phyloP scores from a whole-genome alignment of 768 basidiomycete genomes.

The Psilocybe cyanescens region DNA sequence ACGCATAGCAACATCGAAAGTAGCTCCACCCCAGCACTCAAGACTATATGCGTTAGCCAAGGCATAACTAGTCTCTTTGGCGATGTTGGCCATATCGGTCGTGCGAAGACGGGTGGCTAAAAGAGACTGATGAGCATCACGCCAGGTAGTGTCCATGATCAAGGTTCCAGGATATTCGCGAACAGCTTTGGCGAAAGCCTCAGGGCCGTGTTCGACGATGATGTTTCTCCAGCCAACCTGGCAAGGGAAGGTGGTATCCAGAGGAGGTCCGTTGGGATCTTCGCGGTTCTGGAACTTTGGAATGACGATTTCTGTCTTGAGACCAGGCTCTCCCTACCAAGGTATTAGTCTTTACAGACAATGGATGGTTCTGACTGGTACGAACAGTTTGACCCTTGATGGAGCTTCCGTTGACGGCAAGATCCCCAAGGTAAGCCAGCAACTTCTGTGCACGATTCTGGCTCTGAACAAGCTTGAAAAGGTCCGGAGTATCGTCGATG shows the following conservation, averaged over 20 bases:
- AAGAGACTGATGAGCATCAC: conserved; percentile 98
- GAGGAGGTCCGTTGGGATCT: conserved; percentile 69
- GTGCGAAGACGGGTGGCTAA: conserved; percentile 96
- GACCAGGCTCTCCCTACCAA: conserved; percentile 86
- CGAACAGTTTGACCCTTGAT: conserved; percentile 89
- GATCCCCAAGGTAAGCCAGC: conserved; percentile 94
- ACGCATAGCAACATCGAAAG: conserved; percentile 98
- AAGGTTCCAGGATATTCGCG: conserved; percentile 93
- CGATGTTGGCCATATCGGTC: conserved; percentile 97
- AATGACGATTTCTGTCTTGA: conserved; percentile 85
- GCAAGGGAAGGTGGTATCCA: conserved; percentile 86
- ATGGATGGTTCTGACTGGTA: background rate
- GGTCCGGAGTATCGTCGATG: conserved; percentile 99
- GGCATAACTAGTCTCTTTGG: conserved; percentile 95
- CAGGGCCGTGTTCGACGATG: conserved; percentile 96
- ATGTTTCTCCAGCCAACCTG: conserved; percentile 96
- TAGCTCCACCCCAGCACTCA: conserved; percentile 99
- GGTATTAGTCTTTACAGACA: conserved; percentile 1
- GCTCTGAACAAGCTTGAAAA: conserved; percentile 97
- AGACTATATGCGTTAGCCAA: conserved; percentile 94
- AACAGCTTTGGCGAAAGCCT: conserved; percentile 97
- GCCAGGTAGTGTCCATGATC: conserved; percentile 99
- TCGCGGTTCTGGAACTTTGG: conserved; percentile 81
- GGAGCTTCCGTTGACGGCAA: conserved; percentile 96
- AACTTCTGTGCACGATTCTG: conserved; percentile 99